phyloP scores from a whole-genome alignment of 2,329 filamentous ascomycete genomes.

The Phialocephala sp. region DNA sequence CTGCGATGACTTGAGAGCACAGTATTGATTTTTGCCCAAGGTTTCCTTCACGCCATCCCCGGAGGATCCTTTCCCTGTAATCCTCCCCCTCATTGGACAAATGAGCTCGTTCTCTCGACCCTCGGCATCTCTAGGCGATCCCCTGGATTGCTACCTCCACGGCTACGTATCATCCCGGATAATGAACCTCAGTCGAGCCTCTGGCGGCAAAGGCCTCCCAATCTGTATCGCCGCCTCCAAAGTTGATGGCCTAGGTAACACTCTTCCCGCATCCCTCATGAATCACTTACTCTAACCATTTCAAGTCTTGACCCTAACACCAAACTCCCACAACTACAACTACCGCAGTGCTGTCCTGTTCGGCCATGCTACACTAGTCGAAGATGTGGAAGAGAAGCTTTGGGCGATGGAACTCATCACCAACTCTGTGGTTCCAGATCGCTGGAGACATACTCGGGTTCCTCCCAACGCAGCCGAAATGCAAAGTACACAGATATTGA shows the following conservation, averaged over 20 bases:
- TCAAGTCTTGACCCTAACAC: slow-evolving; percentile 73
- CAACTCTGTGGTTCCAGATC: slow-evolving; percentile 69
- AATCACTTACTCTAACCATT: neutral
- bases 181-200: slow-evolving; percentile 63
- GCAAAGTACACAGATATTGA: slow-evolving; percentile 74
- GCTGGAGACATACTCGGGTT: slow-evolving; percentile 72
- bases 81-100: slow-evolving; percentile 84
- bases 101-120: slow-evolving; percentile 75
- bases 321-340: slow-evolving; percentile 86
- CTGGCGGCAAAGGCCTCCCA: slow-evolving; percentile 61
- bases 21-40: neutral
- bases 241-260: slow-evolving; percentile 68
- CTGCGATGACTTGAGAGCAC: neutral
- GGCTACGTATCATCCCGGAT: slow-evolving; percentile 82
- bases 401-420: slow-evolving; percentile 83
- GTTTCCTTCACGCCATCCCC: slow-evolving; percentile 43
- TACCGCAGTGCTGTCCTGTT: slow-evolving; percentile 83
- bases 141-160: slow-evolving; percentile 80
- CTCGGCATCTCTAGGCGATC: slow-evolving; percentile 67
- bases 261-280: neutral
- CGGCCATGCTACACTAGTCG: slow-evolving; percentile 72
- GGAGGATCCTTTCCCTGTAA: slow-evolving; percentile 68
- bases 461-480: slow-evolving; percentile 77
- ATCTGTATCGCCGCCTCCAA: slow-evolving; percentile 75
- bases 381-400: slow-evolving; percentile 70